Evolutionary conservation across 2,329 filamentous ascomycete genomes (phyloP), one percentile per base, ranked within the genome.

Genomic region (Colletotrichum lentis): DNA sequence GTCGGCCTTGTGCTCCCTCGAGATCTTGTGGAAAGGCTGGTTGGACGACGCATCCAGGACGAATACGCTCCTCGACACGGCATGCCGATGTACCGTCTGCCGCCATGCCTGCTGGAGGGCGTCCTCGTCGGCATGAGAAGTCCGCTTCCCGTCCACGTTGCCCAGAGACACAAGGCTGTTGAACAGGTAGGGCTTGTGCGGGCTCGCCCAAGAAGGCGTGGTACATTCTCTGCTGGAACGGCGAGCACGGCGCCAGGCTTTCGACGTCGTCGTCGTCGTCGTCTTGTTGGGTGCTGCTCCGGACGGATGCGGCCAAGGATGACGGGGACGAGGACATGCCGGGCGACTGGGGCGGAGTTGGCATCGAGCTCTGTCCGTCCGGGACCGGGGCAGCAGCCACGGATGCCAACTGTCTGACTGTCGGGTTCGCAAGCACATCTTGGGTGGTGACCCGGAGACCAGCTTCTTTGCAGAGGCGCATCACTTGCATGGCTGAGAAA

Each of bases 51-150:
- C 24, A 4, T 67, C 64, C 61, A 83, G 79, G 18, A 90, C 80
- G 68, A 91, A 91, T 2, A 90, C 85, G 0, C 88, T 91, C 5
- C 88, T 85, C 3, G 91, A 79, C 35, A 91, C 87, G 70, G 90
- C 88, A 73, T 90, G 88, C 10, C 80, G 81, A 8, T 81, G 76
- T 1, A 91, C 84, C 3, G 91, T 83, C 35, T 86, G 78, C 54
- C 82, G 80, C 71, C 86, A 88, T 47, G 82, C 81, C 10, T 76
- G 66, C 20, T 83, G 77, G 18, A 90, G 80, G 14, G 81, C 80
- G n/a, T 80, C 76, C 16, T 80, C 72, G 49, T 89, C 78, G n/a
- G n/a, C n/a, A n/a, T n/a, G n/a, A 0, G 50, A 10, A 3, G 39
- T 5, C 11, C 46, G 7, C 22, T 22, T 43, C 0, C 61, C 18